Evolutionary conservation across 1,284 basidiomycete species (phyloP), one percentile per base, ranked within the genome.

Genomic region (Papiliotrema laurentii): DNA sequence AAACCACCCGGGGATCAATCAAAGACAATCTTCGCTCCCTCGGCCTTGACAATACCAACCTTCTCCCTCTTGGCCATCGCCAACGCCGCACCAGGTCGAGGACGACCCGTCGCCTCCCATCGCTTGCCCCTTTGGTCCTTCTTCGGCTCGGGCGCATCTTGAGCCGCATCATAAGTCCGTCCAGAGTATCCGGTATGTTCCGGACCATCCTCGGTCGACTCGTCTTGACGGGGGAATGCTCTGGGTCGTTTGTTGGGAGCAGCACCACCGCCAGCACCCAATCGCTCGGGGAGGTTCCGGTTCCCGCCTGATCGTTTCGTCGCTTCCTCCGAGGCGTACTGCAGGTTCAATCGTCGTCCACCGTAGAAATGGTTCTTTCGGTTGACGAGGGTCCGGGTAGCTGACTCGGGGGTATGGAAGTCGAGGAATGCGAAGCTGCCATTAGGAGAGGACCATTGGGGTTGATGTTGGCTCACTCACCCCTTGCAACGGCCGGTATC

Each of bases 401-500:
- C 91, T 53, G 87, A 79, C 50, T 86, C 83, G 1, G 80, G 78
- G 14, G 79, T 82, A 47, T 82, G 80, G 71, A 98, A 98, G 72
- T 98, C 96, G 50, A 96, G 80, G 69, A 98, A 98, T 0, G 89
- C 92, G 75, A 91, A 97, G 19, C 92, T 96, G 66, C 22, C 25
- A 24, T 36, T 48, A 21, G 43, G 43, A 28, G 38, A 31, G 41
- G 30, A 41, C 34, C 18, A n/a, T 30, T 7, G 19, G 25, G 3
- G 27, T 30, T 16, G 13, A 11, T 24, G 4, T 39, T 26, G 36
- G 5, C 14, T 21, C 34, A 72, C 80, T 56, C 67, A 96, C 88
- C 94, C 94, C 80, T 97, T 98, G 75, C 94, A 97, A 54, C 84
- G 78, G 5, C 91, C 91, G 47, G 82, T 87, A 70, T 97, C 94